phyloP scores from a whole-genome alignment of 495 filamentous ascomycete species.

The Aspergillus bridgeri region DNA sequence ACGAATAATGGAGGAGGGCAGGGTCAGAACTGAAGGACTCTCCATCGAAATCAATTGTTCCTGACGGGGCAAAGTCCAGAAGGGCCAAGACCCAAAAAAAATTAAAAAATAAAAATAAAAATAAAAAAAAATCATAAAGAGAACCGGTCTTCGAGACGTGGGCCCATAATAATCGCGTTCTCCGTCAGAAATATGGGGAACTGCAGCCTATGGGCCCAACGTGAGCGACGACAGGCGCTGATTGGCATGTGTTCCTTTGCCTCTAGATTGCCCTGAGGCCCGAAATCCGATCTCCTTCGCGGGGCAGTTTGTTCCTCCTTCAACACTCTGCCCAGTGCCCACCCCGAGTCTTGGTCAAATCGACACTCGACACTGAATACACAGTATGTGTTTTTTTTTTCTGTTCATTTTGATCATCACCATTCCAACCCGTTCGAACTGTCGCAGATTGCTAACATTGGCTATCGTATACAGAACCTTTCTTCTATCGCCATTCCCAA shows the following conservation, averaged over 20 bases:
- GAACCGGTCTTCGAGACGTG: not conserved
- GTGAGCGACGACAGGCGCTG: too few relatives aligned
- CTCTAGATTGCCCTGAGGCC: not conserved
- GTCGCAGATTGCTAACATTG: not conserved
- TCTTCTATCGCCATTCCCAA: not conserved
- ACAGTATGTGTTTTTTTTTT: not conserved
- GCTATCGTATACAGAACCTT: too few relatives aligned
- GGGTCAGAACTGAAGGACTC: not conserved
- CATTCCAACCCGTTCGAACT: not conserved
- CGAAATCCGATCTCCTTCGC: not conserved
- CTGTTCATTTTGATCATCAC: not conserved
- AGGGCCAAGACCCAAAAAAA: not conserved
- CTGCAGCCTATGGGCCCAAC: not conserved
- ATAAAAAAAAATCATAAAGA: not conserved
- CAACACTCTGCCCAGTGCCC: too few relatives aligned
- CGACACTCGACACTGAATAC: not conserved
- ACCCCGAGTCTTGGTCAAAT: not conserved
- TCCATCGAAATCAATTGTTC: not conserved
- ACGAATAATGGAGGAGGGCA: not conserved
- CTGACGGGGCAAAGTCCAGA: constrained; percentile 2
- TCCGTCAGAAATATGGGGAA: not conserved
- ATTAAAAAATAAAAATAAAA: constrained; percentile 4
- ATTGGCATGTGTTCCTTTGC: too few relatives aligned
- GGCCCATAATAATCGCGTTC: not conserved
- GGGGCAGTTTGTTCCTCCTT: not conserved